Base-by-base conservation (phyloP, 768 basidiomycete species). In the Sarcodon aspratus region DNA sequence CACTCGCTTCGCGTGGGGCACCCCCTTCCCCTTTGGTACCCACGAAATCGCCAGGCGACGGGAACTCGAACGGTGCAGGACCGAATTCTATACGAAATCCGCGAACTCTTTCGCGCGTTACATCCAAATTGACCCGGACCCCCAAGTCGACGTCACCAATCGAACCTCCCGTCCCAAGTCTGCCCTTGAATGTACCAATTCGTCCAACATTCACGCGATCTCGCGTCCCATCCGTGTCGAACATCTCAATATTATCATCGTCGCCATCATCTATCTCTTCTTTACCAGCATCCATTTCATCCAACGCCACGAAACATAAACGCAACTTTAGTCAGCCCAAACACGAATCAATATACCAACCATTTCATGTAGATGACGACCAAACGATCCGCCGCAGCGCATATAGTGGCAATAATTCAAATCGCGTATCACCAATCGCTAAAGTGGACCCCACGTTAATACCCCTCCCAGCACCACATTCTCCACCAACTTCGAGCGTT, bases 401-500 rank as follows among this genome's bases (percentile, higher is more conserved):
- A 18, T 48, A 56, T 27, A n/a, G n/a, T n/a, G n/a, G n/a, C n/a
- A n/a, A n/a, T n/a, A 27, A 27, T 27, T 27, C 21, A 27, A 27
- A 27, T 27, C 21, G 21, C 21, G 21, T 42, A 18, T 44, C 53
- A 17, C 38, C 53, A 21, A 55, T 54, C 43, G 64, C 52, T 46
- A 78, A 69, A 53, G 70, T 78, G 31, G 82, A 83, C 53, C 76
- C 80, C 8, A 56, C 69, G 12, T 64, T 68, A 1, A 71, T 81
- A 50, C 80, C 81, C n/a, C 62, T 81, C 4, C 21, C 21, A 5
- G 79, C 82, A 3, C 76, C 82, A 1, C 69, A 79, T 51, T 88
- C 86, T 1, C 86, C 86, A 11, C 80, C 85, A 1, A 67, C 71
- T 31, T 89, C 86, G 17, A 69, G 80, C 0, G 54, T 88, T 12